A percentile compares a stretch with the other conserved stretches of the same genome.
These are phyloP conservation scores for Carallia brachiata DNA, from an alignment of 345 rosid genomes.

Conservation along the genomic window DNA sequence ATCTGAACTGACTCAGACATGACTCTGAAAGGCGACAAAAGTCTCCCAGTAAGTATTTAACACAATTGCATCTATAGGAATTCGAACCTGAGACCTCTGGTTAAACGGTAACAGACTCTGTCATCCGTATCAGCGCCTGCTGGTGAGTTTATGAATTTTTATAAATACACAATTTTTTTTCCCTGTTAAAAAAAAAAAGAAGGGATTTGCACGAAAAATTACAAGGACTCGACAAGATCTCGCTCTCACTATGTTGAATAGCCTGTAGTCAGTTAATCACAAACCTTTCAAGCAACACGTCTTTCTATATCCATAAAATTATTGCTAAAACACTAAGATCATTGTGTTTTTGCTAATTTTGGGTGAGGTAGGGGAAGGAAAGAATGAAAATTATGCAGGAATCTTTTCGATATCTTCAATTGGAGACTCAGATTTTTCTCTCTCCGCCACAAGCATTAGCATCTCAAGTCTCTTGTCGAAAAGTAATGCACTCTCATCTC, in stretches of 20 bases:
- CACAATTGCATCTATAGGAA: too few relatives aligned
- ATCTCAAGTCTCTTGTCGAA: constrained; percentile 87
- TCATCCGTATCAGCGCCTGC: too few relatives aligned
- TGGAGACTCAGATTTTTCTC: constrained; percentile 43
- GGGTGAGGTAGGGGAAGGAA: background rate
- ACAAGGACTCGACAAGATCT: background rate
- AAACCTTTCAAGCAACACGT: background rate
- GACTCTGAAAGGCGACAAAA: too few relatives aligned
- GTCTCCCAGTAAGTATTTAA: too few relatives aligned
- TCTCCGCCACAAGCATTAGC: constrained; percentile 76
- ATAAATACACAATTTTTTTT: too few relatives aligned
- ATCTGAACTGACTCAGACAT: too few relatives aligned
- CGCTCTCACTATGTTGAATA: background rate
- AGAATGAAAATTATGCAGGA: constrained; percentile 17
- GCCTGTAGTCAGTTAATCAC: background rate
- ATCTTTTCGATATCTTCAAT: constrained; percentile 24
- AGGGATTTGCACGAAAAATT: background rate
- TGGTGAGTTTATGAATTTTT: too few relatives aligned
- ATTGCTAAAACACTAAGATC: background rate
- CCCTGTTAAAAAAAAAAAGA: background rate
- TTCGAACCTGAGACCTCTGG: too few relatives aligned
- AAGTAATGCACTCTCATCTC: constrained; percentile 87
- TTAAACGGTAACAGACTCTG: too few relatives aligned
- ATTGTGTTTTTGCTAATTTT: background rate
- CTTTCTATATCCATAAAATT: background rate